Conservation (phyloP, 768 basidiomycete species). For the Ephemerocybe angulata region DNA sequence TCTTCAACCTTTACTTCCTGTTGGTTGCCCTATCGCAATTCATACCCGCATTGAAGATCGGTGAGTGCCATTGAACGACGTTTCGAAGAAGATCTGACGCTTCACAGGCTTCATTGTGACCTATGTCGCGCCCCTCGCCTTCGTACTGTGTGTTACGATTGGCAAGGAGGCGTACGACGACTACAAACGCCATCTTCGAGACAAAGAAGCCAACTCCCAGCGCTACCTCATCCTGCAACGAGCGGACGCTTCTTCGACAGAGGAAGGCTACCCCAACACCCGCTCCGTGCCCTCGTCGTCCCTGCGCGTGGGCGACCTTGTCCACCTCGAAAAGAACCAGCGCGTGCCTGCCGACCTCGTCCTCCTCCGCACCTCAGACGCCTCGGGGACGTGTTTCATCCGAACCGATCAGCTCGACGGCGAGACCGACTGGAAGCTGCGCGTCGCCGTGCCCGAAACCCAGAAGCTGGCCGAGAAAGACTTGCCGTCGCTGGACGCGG, state of each 20-base stretch:
- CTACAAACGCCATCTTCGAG: slow-evolving; percentile 89
- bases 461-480: slow-evolving; percentile 63
- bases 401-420: slow-evolving; percentile 97
- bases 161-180: slow-evolving; percentile 99
- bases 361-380: slow-evolving; percentile 82
- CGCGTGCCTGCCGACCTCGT: slow-evolving; percentile 94
- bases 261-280: slow-evolving; percentile 47
- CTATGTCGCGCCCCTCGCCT: too few species aligned
- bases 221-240: slow-evolving; percentile 82
- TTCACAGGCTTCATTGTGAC: too few species aligned
- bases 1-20: too few species aligned
- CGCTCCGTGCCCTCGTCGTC: slow-evolving; percentile 85
- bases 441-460: slow-evolving; percentile 80
- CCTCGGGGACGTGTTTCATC: slow-evolving; percentile 93
- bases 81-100: too few species aligned
- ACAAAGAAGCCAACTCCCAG: slow-evolving; percentile 92
- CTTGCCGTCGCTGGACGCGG: slow-evolving; percentile 71
- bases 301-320: slow-evolving; percentile 86
- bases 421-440: slow-evolving; percentile 98
- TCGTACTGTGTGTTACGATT: slow-evolving; percentile 89
- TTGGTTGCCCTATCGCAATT: too few species aligned
- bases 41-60: too few species aligned
- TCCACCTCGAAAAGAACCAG: slow-evolving; percentile 93
- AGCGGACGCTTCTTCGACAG: slow-evolving; percentile 31
- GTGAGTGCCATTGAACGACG: too few species aligned